Evolutionary conservation across 176 grass and related monocot genomes (phyloP), one percentile per base, ranked within the genome.

Genomic region (Pontederia crassipes): DNA sequence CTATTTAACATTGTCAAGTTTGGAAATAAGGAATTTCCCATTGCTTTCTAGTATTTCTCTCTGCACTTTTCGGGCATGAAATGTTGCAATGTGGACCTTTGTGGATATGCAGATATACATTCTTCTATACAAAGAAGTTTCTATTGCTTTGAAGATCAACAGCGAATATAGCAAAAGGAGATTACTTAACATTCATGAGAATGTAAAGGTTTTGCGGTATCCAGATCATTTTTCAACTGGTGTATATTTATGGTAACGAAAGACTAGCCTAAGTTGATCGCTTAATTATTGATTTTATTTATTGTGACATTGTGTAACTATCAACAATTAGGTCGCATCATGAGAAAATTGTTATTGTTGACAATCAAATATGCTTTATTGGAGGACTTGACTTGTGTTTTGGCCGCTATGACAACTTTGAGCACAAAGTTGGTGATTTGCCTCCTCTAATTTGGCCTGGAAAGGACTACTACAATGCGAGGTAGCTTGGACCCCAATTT

Each of bases 381-480:
- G 89, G 89, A 59, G 89, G 89, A 35, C 84, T 94, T 49, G 89
- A 94, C 84, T 72, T 94, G 27, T 94, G 89, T 65, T 94, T 94
- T 82, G 89, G 89, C 49, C 89, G 89, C 45, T 94, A 87, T 67
- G 89, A 94, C 59, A 79, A 70, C 32, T 75, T 78, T 60, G 75
- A 94, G 14, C 89, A 94, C 58, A 84, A 84, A 77, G 60, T 94
- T 70, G 60, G 49, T 2, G 89, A 94, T 54, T 61, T 79, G 10
- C 81, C 78, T 56, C 45, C 89, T 69, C 58, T 72, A 27, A 72
- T 71, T 81, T 94, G 89, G 89, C 89, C 89, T 46, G 89, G 89
- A 87, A 94, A 94, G 28, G 89, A 88, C 79, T 94, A 94, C 62
- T 94, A 94, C 68, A 88, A 94, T 68, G 80, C 89, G 3, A 87